A percentile compares a stretch with the other conserved stretches of the same genome.
phyloP scores from a whole-genome alignment of 208 protist genomes.

The Trypanosoma melophagium region DNA sequence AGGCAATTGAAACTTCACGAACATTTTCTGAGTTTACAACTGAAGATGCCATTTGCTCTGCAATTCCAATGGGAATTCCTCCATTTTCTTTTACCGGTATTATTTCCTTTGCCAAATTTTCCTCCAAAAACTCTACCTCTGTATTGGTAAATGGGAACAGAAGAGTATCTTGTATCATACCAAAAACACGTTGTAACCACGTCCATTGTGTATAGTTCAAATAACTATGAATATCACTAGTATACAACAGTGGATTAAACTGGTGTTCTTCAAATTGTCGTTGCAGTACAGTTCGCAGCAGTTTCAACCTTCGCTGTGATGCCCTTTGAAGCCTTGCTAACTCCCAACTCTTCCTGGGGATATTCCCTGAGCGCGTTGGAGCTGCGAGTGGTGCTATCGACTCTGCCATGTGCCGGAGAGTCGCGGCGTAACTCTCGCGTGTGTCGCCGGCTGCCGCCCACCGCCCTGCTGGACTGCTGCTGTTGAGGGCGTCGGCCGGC shows the following conservation, averaged over 20 bases:
- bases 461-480: neutral
- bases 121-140: slow-evolving; percentile 37
- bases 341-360: slow-evolving; percentile 11
- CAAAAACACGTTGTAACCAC: slow-evolving; percentile 22
- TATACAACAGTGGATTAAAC: slow-evolving; percentile 61
- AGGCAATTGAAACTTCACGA: slow-evolving; percentile 49
- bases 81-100: slow-evolving; percentile 18
- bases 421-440: neutral
- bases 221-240: slow-evolving; percentile 64
- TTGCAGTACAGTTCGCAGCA: slow-evolving; percentile 42
- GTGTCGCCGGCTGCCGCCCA: slow-evolving; percentile 11
- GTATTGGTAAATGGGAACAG: slow-evolving; percentile 69
- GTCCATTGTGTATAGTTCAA: slow-evolving; percentile 39
- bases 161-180: slow-evolving; percentile 36
- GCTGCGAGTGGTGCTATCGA: neutral
- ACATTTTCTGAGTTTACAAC: slow-evolving; percentile 32
- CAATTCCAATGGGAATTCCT: slow-evolving; percentile 13
- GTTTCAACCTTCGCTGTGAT: slow-evolving; percentile 24
- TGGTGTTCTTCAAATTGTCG: slow-evolving; percentile 42
- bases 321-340: neutral
- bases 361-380: neutral
- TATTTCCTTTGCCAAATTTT: slow-evolving; percentile 40
- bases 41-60: slow-evolving; percentile 36
- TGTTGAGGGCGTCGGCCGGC: no score
- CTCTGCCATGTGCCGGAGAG: slow-evolving; percentile 1